Evolutionary conservation across 2,329 filamentous ascomycete genomes (phyloP).

Genomic region (Xylaria sp.): DNA sequence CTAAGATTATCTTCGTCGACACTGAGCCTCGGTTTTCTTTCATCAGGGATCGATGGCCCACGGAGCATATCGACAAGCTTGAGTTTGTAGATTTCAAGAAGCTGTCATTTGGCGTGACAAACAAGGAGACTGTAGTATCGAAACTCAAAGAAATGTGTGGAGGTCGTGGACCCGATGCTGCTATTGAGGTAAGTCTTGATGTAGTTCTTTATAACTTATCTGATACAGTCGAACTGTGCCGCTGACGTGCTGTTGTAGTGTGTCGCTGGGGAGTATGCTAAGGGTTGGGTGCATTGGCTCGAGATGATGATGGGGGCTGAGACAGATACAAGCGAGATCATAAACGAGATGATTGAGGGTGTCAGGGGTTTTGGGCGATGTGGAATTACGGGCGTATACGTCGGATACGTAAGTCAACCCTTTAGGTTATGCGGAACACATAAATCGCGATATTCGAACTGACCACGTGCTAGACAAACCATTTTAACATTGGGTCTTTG

Average conservation of each 20-base stretch:
- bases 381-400: constrained; percentile 78
- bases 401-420: constrained; percentile 62
- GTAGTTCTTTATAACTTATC: neutral
- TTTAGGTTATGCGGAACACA: neutral
- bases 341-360: constrained; percentile 83
- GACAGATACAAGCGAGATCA: constrained; percentile 83
- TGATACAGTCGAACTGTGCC: neutral
- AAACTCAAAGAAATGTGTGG: constrained; percentile 78
- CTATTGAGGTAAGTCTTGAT: constrained; percentile 52
- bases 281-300: constrained; percentile 68
- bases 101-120: constrained; percentile 66
- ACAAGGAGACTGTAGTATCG: constrained; percentile 71
- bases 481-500: constrained; percentile 83
- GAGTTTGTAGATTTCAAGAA: constrained; percentile 75
- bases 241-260: constrained; percentile 56
- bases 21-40: constrained; percentile 75
- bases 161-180: constrained; percentile 78
- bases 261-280: constrained; percentile 69
- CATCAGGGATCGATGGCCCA: constrained; percentile 69
- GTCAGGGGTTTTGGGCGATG: constrained; percentile 77
- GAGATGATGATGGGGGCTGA: constrained; percentile 73
- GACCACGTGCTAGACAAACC: constrained; percentile 77
- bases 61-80: constrained; percentile 61
- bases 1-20: constrained; percentile 82
- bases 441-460: constrained; percentile 53